Evolutionary conservation across 257 asterid genomes (phyloP).

Genomic region (Rubia yunnanensis): DNA sequence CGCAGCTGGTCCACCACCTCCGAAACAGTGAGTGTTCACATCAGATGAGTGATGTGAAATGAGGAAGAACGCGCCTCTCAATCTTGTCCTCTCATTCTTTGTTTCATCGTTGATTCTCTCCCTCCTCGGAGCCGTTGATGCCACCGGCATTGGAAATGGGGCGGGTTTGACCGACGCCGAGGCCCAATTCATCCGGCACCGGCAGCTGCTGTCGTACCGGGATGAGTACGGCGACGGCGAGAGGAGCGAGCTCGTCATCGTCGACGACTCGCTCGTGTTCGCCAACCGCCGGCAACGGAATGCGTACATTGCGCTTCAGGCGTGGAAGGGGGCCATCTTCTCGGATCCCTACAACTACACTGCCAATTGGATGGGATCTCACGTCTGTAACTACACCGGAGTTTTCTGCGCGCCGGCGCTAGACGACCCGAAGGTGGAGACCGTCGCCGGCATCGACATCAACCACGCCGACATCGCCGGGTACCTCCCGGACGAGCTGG

Average conservation of each 20-base stretch:
- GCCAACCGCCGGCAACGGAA: conserved; percentile 50
- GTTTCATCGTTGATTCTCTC: conserved; percentile 13
- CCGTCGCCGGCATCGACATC: conserved; percentile 76
- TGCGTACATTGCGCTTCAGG: conserved; percentile 84
- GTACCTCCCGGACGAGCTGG: conserved; percentile 74
- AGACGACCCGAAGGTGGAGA: conserved; percentile 39
- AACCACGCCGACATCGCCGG: conserved; percentile 94
- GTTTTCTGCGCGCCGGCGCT: conserved; percentile 67
- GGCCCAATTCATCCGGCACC: conserved; percentile 39
- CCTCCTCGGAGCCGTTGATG: conserved; percentile 10
- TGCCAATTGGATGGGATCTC: conserved; percentile 65
- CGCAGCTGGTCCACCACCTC: neutral
- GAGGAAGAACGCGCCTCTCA: conserved; percentile 36
- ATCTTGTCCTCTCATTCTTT: conserved; percentile 7
- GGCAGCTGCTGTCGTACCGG: conserved; percentile 68
- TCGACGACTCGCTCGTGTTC: conserved; percentile 59
- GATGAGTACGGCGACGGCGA: conserved; percentile 78
- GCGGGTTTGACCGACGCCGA: conserved; percentile 44
- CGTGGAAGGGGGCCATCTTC: conserved; percentile 77
- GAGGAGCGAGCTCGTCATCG: conserved; percentile 58
- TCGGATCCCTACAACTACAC: conserved; percentile 74
- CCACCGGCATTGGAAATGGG: conserved; percentile 29
- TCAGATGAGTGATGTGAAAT: conserved; percentile 81
- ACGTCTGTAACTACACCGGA: conserved; percentile 61
- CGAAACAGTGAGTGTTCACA: neutral